These are phyloP conservation scores for Penicillium paneum DNA, from an alignment of 2,329 filamentous ascomycete genomes.

Conservation along the genomic window DNA sequence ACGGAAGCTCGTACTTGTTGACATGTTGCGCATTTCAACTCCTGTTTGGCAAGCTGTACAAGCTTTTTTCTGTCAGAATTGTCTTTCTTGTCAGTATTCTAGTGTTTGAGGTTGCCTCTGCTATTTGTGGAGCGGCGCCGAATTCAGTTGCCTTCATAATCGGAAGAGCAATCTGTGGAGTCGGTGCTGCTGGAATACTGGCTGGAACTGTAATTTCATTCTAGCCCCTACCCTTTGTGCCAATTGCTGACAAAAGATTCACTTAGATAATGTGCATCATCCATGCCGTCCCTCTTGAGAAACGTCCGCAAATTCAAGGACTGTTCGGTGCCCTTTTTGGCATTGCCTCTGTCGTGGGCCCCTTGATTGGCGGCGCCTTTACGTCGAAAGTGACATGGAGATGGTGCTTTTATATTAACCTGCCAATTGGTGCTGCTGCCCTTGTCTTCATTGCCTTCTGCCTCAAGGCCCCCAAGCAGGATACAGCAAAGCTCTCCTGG, in stretches of 20 bases:
- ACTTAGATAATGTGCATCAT: background rate
- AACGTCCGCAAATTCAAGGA: slow-evolving; percentile 46
- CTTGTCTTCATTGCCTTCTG: slow-evolving; percentile 35
- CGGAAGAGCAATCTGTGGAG: slow-evolving; percentile 37
- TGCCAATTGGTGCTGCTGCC: slow-evolving; percentile 44
- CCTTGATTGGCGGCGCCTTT: slow-evolving; percentile 46
- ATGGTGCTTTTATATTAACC: slow-evolving; percentile 48
- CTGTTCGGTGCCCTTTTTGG: slow-evolving; percentile 58
- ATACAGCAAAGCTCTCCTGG: slow-evolving; percentile 21
- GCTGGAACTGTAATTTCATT: slow-evolving; percentile 28
- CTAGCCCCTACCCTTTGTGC: slow-evolving; percentile 48
- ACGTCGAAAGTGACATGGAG: slow-evolving; percentile 41
- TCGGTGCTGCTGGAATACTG: slow-evolving; percentile 38
- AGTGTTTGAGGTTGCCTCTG: slow-evolving; percentile 32
- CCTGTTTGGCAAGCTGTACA: slow-evolving; percentile 37
- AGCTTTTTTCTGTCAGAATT: slow-evolving; percentile 35
- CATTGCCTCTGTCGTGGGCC: slow-evolving; percentile 47
- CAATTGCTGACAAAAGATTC: background rate
- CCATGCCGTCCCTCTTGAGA: slow-evolving; percentile 18
- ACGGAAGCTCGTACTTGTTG: slow-evolving; percentile 49
- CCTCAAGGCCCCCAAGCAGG: background rate
- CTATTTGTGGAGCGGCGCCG: slow-evolving; percentile 37
- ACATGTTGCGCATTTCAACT: slow-evolving; percentile 35
- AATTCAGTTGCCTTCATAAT: slow-evolving; percentile 35
- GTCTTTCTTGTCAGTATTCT: slow-evolving; percentile 34